Evolutionary conservation across 2,329 filamentous ascomycete genomes (phyloP).

Genomic region (Delphinella strobiligena): DNA sequence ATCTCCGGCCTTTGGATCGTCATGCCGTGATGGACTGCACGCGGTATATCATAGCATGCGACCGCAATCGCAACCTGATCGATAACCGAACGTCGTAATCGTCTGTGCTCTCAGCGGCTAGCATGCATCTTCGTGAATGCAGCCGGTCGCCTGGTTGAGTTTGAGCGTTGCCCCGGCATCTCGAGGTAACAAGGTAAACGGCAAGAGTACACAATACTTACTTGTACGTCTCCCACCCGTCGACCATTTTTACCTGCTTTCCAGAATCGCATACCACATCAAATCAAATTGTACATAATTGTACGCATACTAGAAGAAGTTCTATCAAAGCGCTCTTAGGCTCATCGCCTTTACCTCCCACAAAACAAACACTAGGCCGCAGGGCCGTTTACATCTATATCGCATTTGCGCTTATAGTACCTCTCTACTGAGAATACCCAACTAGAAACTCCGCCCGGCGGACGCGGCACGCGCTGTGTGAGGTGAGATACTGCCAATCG

Average conservation of each 20-base stretch:
- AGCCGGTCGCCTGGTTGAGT: not conserved
- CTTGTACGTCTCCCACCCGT: not conserved
- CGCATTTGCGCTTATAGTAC: constrained; percentile 1
- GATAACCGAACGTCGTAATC: too few species aligned
- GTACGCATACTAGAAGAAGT: not conserved
- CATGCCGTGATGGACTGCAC: too few species aligned
- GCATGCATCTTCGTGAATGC: not conserved
- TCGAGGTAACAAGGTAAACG: not conserved
- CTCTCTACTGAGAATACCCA: constrained; percentile 6
- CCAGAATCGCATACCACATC: not conserved
- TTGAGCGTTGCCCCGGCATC: not conserved
- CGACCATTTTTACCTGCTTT: not conserved
- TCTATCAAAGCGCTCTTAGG: not conserved
- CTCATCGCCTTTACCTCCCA: constrained; percentile 1
- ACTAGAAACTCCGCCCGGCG: constrained; percentile 49
- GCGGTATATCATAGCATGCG: not conserved
- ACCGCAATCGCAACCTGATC: not conserved
- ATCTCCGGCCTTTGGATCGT: too few species aligned
- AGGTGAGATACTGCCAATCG: constrained; percentile 50
- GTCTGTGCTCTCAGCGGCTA: too few species aligned
- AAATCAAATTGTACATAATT: not conserved
- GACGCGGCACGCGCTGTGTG: constrained; percentile 72
- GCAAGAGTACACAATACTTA: not conserved
- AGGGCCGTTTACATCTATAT: constrained; percentile 3
- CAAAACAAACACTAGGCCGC: constrained; percentile 3